These are phyloP conservation scores for Aspergillus ustus DNA, from an alignment of 2,329 filamentous ascomycete species.

Conservation along the genomic window DNA sequence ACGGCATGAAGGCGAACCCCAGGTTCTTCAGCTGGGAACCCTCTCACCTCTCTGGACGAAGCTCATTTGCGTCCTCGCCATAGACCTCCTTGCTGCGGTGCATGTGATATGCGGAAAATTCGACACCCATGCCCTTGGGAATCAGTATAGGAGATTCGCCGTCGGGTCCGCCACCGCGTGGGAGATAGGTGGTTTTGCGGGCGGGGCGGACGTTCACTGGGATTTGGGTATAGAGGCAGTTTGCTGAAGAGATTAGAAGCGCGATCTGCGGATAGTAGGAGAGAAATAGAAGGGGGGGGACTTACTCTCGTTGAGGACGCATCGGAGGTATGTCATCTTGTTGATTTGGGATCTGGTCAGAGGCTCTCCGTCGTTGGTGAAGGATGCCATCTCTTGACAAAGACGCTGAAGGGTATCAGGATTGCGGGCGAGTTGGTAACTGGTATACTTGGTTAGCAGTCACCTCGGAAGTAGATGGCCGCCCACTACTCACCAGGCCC, in stretches of 20 bases:
- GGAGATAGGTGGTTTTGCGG: slow-evolving; percentile 30
- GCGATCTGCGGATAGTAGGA: background rate
- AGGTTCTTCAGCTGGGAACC: slow-evolving; percentile 29
- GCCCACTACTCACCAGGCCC: slow-evolving; percentile 23
- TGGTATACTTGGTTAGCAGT: background rate
- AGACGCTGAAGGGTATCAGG: slow-evolving; percentile 5
- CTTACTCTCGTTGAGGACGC: slow-evolving; percentile 20
- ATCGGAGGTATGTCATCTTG: slow-evolving; percentile 22
- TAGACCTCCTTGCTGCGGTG: slow-evolving; percentile 35
- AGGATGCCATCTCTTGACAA: slow-evolving; percentile 4
- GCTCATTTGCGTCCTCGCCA: slow-evolving; percentile 32
- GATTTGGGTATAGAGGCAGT: slow-evolving; percentile 15
- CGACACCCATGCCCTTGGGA: slow-evolving; percentile 25
- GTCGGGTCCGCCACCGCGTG: slow-evolving; percentile 36
- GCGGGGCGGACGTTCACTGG: slow-evolving; percentile 22
- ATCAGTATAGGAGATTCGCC: slow-evolving; percentile 34
- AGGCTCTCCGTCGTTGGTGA: background rate
- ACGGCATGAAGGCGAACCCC: slow-evolving; percentile 47
- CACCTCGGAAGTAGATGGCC: background rate
- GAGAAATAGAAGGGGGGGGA: background rate
- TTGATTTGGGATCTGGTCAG: slow-evolving; percentile 15
- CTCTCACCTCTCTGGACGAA: slow-evolving; percentile 40
- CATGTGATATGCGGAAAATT: slow-evolving; percentile 30
- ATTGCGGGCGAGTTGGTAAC: slow-evolving; percentile 17
- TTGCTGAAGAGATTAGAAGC: background rate